Percentiles rank a stretch among this genome's conserved stretches.
Conservation (phyloP, 1,139 yeast genomes). For the Kurtzmaniella quercitrusa region DNA sequence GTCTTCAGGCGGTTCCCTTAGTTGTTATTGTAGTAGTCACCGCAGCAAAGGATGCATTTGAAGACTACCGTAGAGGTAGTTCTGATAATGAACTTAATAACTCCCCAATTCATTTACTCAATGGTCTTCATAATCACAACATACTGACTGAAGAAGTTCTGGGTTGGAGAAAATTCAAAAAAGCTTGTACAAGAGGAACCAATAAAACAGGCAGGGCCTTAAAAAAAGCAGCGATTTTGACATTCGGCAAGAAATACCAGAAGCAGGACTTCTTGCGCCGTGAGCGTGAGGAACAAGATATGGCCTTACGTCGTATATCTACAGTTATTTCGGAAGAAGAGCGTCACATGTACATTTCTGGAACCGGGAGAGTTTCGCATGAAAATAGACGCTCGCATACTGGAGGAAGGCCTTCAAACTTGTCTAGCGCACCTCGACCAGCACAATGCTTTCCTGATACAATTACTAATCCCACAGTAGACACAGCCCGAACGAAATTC, state of each 20-base stretch:
- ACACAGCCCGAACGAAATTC: conserved; percentile 34
- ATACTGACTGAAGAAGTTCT: conserved; percentile 57
- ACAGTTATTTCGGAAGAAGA: conserved; percentile 34
- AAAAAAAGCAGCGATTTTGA: conserved; percentile 18
- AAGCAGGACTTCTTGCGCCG: conserved; percentile 27
- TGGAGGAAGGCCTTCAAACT: conserved; percentile 9
- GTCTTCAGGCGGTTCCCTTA: conserved; percentile 87
- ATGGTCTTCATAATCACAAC: conserved; percentile 70
- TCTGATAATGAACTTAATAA: conserved; percentile 85
- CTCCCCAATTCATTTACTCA: conserved; percentile 72
- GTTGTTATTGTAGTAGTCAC: conserved; percentile 87
- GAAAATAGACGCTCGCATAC: conserved; percentile 1
- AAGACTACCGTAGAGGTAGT: conserved; percentile 81
- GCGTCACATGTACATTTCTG: conserved; percentile 15
- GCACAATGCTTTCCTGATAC: conserved; percentile 20
- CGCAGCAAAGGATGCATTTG: conserved; percentile 89
- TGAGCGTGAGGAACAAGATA: conserved; percentile 23
- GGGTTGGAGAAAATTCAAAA: conserved; percentile 66
- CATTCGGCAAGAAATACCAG: conserved; percentile 26
- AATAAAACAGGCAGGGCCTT: conserved; percentile 17
- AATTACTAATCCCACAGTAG: conserved; percentile 31
- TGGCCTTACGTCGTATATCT: conserved; percentile 34
- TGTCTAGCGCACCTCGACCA: conserved; percentile 1
- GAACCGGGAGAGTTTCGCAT: conserved; percentile 11
- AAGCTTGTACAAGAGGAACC: conserved; percentile 26